A percentile compares a stretch with the other conserved stretches of the same genome.
These are phyloP conservation scores for Pleodorina starrii DNA, from an alignment of 139 green algal genomes.

Conservation along the genomic window DNA sequence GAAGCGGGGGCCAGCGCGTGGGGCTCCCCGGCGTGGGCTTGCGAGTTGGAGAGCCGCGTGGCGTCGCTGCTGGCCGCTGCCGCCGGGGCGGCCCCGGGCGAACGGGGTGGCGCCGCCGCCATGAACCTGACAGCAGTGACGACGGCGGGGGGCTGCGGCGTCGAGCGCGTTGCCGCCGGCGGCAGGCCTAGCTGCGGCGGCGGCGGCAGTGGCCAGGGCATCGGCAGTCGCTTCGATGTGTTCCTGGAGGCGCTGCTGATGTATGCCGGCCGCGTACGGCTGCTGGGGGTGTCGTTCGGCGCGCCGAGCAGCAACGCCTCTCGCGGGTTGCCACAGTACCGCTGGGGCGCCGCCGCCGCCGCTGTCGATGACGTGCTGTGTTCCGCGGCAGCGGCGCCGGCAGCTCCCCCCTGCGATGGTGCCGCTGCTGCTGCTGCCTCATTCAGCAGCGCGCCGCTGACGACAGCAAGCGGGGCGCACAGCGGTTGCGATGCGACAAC, in stretches of 20 bases:
- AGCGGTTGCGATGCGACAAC: no score
- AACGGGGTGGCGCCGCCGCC: no score
- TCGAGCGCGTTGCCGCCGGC: background rate
- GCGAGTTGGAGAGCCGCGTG: background rate
- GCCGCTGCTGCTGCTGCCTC: background rate
- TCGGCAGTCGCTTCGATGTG: background rate
- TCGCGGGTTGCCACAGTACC: background rate
- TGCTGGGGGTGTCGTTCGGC: background rate
- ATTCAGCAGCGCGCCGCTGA: background rate
- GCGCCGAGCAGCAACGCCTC: background rate
- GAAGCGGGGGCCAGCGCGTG: no score
- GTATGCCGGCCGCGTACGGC: background rate
- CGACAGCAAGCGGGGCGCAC: no score
- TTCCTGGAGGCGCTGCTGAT: background rate
- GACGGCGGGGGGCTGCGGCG: no score
- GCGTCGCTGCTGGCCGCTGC: background rate
- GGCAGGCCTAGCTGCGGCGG: background rate
- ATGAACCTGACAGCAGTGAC: no score
- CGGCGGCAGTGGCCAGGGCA: background rate
- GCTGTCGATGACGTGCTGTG: no score
- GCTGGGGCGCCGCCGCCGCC: no score
- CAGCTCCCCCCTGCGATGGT: background rate
- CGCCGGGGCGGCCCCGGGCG: no score
- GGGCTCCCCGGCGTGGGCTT: constrained; percentile 2
- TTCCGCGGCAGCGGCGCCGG: background rate